Percentiles rank a stretch among this genome's conserved stretches.
These are phyloP conservation scores for Agrocybe pediades DNA, from an alignment of 768 basidiomycete species.

Conservation along the genomic window DNA sequence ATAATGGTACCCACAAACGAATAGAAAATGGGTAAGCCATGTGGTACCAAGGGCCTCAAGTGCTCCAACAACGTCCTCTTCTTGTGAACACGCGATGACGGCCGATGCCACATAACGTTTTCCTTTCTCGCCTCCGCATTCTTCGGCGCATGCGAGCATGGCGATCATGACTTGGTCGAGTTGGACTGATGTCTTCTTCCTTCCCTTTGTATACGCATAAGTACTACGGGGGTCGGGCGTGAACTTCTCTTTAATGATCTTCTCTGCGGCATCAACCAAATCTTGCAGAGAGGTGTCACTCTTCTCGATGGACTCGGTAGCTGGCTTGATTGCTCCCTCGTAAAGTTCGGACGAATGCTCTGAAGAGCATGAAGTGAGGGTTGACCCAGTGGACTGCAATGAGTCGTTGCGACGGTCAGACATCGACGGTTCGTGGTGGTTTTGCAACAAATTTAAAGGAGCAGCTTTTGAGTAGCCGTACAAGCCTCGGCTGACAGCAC, in stretches of 20 bases:
- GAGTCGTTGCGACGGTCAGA: too few relatives aligned
- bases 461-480: too few relatives aligned
- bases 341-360: background rate
- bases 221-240: constrained; percentile 3
- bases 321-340: background rate
- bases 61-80: constrained; percentile 14
- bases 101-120: too few relatives aligned
- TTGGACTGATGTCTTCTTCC: constrained; percentile 6
- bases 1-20: constrained; percentile 13
- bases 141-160: too few relatives aligned
- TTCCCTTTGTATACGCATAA: constrained; percentile 3
- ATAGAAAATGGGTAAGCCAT: constrained; percentile 16
- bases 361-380: background rate
- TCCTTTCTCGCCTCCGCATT: constrained; percentile 17
- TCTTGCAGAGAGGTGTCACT: constrained; percentile 5
- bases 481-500: too few relatives aligned
- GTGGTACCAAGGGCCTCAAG: too few relatives aligned
- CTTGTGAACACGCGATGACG: too few relatives aligned
- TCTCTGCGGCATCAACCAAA: constrained; percentile 11
- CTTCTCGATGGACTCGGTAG: background rate
- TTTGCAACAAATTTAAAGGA: too few relatives aligned
- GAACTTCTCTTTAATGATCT: too few relatives aligned
- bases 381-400: too few relatives aligned
- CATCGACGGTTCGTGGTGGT: too few relatives aligned
- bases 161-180: too few relatives aligned